phyloP scores from a whole-genome alignment of 2,329 filamentous ascomycete species.

The Lasiodiplodia sp. region DNA sequence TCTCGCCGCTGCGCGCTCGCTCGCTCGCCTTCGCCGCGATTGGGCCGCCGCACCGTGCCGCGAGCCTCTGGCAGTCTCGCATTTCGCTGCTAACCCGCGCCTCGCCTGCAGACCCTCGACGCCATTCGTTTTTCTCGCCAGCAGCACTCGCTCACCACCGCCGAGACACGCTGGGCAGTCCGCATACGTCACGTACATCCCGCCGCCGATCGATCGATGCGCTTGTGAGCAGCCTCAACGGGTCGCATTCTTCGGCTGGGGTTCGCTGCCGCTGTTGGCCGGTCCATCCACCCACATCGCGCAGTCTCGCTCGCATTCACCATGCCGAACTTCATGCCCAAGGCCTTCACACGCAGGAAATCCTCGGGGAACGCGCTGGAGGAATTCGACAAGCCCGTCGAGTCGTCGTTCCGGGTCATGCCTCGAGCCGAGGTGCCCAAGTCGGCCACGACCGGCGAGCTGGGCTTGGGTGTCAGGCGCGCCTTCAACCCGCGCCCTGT shows the following conservation, averaged over 20 bases:
- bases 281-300: conserved; percentile 13
- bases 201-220: conserved; percentile 9
- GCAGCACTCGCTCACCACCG: background rate
- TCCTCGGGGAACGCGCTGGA: conserved; percentile 47
- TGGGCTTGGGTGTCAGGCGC: conserved; percentile 21
- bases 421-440: conserved; percentile 43
- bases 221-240: conserved; percentile 9
- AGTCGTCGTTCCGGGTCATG: conserved; percentile 45
- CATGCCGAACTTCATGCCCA: conserved; percentile 31
- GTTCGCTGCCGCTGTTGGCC: conserved; percentile 17
- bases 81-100: conserved; percentile 16
- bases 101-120: conserved; percentile 15
- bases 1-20: conserved; percentile 1
- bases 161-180: background rate
- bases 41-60: conserved; percentile 9
- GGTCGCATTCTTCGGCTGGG: conserved; percentile 14
- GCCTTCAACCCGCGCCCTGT: conserved; percentile 24
- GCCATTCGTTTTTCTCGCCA: conserved; percentile 15
- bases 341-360: conserved; percentile 46
- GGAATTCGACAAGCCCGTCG: conserved; percentile 35
- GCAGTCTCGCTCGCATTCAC: conserved; percentile 4
- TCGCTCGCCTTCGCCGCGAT: conserved; percentile 2
- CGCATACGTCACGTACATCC: conserved; percentile 16
- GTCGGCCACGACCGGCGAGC: conserved; percentile 33
- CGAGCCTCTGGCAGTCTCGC: background rate